A percentile compares a stretch with the other conserved stretches of the same genome.
phyloP scores from a whole-genome alignment of 306 rosid genomes.

The Ammopiptanthus mongolicus region DNA sequence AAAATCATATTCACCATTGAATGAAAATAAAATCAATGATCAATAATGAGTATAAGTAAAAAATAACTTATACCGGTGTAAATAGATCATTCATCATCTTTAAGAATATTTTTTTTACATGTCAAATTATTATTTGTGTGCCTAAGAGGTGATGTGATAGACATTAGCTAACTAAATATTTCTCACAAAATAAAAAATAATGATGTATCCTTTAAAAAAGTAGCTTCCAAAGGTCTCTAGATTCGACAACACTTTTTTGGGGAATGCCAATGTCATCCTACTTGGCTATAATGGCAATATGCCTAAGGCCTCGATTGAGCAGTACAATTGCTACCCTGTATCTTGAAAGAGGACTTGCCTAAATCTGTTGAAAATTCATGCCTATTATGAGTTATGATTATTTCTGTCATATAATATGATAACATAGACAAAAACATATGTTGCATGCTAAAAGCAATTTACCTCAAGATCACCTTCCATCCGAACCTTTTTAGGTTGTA shows the following conservation, averaged over 20 bases:
- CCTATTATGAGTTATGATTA: background rate
- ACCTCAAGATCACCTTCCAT: constrained; percentile 88
- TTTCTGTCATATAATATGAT: background rate
- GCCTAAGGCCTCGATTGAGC: constrained; percentile 55
- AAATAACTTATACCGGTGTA: too few relatives aligned
- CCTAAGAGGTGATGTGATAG: too few relatives aligned
- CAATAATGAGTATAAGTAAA: too few relatives aligned
- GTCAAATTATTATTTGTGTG: too few relatives aligned
- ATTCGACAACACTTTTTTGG: constrained; percentile 45
- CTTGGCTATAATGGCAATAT: constrained; percentile 34
- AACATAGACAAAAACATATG: background rate
- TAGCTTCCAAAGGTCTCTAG: constrained; percentile 96
- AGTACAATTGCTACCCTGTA: constrained; percentile 65
- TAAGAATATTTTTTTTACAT: too few relatives aligned
- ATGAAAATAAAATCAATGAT: too few relatives aligned
- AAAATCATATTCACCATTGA: too few relatives aligned
- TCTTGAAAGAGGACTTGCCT: constrained; percentile 91
- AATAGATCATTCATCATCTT: too few relatives aligned
- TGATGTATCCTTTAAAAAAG: background rate
- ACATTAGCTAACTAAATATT: too few relatives aligned
- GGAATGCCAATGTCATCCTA: constrained; percentile 96
- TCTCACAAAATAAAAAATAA: too few relatives aligned
- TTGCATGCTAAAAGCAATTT: background rate
- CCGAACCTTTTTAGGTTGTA: constrained; percentile 86
- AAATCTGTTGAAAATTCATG: constrained; percentile 45